Evolutionary conservation across 192 early-diverging fungal species (phyloP).

Genomic region (Backusella liffmaniae): DNA sequence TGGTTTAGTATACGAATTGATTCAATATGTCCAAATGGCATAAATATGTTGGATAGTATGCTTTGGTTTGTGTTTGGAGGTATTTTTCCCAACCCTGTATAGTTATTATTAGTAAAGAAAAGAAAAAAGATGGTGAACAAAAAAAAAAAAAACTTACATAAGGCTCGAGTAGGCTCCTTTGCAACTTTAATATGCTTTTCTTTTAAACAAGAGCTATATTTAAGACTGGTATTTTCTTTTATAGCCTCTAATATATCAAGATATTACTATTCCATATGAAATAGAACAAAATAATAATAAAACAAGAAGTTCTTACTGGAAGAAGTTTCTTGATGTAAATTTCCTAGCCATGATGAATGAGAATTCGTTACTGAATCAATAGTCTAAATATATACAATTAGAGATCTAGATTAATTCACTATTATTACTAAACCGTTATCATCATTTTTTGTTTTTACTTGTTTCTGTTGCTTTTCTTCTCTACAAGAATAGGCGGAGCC

Average conservation of each 20-base stretch:
- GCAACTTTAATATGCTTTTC: not conserved
- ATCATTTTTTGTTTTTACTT: not conserved
- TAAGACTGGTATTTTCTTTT: not conserved
- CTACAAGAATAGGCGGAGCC: not conserved
- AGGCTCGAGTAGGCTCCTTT: conserved; percentile 62
- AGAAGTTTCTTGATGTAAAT: not conserved
- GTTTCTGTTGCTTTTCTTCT: not conserved
- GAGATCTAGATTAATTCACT: conserved; percentile 2
- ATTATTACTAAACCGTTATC: not conserved
- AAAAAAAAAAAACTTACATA: conserved; percentile 54
- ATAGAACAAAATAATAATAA: not conserved
- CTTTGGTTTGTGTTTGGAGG: conserved; percentile 69
- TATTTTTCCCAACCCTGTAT: conserved; percentile 86
- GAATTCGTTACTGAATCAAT: not conserved
- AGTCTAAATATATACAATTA: not conserved
- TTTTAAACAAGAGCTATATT: not conserved
- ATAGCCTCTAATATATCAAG: not conserved
- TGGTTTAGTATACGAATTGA: conserved; percentile 90
- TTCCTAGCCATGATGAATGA: not conserved
- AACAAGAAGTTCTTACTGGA: not conserved
- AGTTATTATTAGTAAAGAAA: conserved; percentile 29
- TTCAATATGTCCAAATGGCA: conserved; percentile 82
- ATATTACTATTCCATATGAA: not conserved
- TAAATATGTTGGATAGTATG: conserved; percentile 73
- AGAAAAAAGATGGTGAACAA: not conserved